Conservation (phyloP, 2,329 filamentous ascomycete species). For the Westerdykella sp. region DNA sequence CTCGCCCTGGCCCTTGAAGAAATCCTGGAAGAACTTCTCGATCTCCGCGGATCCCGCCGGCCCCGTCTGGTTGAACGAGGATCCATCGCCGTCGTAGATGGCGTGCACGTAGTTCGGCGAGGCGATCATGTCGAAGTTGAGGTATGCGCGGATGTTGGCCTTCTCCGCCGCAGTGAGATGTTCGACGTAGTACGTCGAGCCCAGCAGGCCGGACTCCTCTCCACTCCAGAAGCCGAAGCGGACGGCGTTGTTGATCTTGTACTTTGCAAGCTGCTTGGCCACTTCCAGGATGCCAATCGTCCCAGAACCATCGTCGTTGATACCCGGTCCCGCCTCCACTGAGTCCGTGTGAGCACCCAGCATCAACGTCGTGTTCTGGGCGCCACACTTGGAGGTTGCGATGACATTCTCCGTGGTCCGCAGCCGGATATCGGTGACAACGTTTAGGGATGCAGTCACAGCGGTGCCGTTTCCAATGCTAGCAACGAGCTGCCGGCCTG, state of each 20-base stretch:
- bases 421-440: slow-evolving; percentile 43
- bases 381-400: slow-evolving; percentile 32
- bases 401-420: slow-evolving; percentile 42
- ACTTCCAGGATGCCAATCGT: slow-evolving; percentile 34
- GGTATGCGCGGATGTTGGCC: slow-evolving; percentile 34
- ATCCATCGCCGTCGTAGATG: slow-evolving; percentile 36
- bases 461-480: slow-evolving; percentile 45
- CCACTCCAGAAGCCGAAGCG: slow-evolving; percentile 37
- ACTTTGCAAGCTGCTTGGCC: slow-evolving; percentile 34
- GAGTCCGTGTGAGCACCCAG: slow-evolving; percentile 37
- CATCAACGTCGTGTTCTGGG: slow-evolving; percentile 31
- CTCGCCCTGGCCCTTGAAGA: slow-evolving; percentile 21
- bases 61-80: slow-evolving; percentile 25
- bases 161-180: slow-evolving; percentile 19
- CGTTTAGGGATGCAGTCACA: slow-evolving; percentile 36
- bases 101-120: slow-evolving; percentile 32
- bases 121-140: slow-evolving; percentile 42
- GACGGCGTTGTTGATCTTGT: slow-evolving; percentile 35
- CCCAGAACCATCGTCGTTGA: slow-evolving; percentile 39
- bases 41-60: slow-evolving; percentile 28
- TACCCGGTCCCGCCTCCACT: slow-evolving; percentile 34
- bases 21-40: slow-evolving; percentile 31
- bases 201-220: slow-evolving; percentile 36
- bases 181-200: slow-evolving; percentile 31
- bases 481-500: slow-evolving; percentile 52